Evolutionary conservation across 768 basidiomycete species (phyloP), one percentile per base, ranked within the genome.

Genomic region (Amanita molliuscula): DNA sequence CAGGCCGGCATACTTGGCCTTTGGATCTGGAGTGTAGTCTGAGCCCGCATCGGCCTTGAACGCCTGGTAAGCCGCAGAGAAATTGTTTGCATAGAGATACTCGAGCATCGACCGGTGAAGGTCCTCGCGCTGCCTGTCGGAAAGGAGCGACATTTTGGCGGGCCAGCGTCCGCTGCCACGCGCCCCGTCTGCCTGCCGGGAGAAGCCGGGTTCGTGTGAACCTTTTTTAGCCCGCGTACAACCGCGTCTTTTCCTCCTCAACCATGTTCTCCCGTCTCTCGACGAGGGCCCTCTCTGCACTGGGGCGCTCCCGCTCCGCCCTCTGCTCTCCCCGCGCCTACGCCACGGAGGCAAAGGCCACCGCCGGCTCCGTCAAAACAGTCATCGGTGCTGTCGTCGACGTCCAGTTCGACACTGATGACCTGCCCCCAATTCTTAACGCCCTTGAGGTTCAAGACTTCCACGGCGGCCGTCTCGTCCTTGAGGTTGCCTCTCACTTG

Each of bases 331-430:
- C 76, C 55, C 93, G 93, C 65, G 72, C 82, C 44, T 95, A 94
- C 77, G 94, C 94, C 55, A 93, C 93, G 49, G 92, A 95, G 68
- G 79, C 88, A 53, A 84, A 81, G 73, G 68, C 61, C 57, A 67
- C 76, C 48, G 70, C 77, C 60, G 94, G 94, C 59, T 71, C 78
- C 41, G 88, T 97, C 64, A 96, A 97, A 78, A 94, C 92, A 60
- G 94, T 99, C 78, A 99, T 99, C 71, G 96, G 96, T 87, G 95
- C 96, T 72, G 96, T 99, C 73, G 96, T 99, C 64, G 96, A 99
- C 67, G 96, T 99, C 59, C 92, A 97, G 71, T 98, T 98, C 64
- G 94, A 95, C 59, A 81, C 83, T 44, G 94, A 95, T 58, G 76
- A 82, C 73, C 87, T 98, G 36, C 96, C 96, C 45, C 89, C 94